Base-by-base conservation (phyloP, 768 basidiomycete species). In the Stropharia rugosoannulata region DNA sequence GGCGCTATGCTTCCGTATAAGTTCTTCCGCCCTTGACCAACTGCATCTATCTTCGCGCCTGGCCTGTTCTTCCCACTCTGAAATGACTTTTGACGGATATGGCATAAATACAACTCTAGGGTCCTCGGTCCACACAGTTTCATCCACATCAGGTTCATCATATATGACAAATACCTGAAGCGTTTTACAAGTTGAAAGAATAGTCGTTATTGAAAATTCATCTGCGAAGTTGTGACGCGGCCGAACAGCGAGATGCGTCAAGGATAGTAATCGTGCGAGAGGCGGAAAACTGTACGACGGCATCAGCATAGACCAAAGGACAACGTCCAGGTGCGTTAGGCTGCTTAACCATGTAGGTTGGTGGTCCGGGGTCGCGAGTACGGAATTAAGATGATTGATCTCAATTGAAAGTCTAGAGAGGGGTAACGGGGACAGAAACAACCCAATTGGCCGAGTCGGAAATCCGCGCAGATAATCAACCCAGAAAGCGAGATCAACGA, bases 401-500 rank as follows among this genome's bases (percentile, higher is more conserved):
- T 74, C 74, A 29, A 74, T 68, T 1, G 74, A 77, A 32, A 77
- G 69, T 18, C 68, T 65, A 22, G 49, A 61, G 15, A 75, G 69
- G 8, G 66, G 60, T 16, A 72, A 62, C 15, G 64, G 59, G 27
- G 65, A 58, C n/a, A 71, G 62, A 18, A 71, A 57, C 12, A 63
- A 57, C n/a, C 60, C 49, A 18, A 73, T 51, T 18, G 66, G 49
- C 16, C 19, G 39, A 49, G 52, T 35, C 40, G 60, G 62, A 43
- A 60, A 54, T 53, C 60, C 54, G 32, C 57, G 56, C 37, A 70
- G 55, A 51, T 68, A 70, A 46, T 73, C 68, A 29, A 73, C 67
- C 75, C 75, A 76, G 43, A 74, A 71, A 6, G 72, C 74, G 19
- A 79, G 65, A 43, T 68, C 68, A 35, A 64, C 59, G 42, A 74